Evolutionary conservation across 805 yeast species (phyloP), one percentile per base, ranked within the genome.

Genomic region (Schwanniomyces polymorphus): DNA sequence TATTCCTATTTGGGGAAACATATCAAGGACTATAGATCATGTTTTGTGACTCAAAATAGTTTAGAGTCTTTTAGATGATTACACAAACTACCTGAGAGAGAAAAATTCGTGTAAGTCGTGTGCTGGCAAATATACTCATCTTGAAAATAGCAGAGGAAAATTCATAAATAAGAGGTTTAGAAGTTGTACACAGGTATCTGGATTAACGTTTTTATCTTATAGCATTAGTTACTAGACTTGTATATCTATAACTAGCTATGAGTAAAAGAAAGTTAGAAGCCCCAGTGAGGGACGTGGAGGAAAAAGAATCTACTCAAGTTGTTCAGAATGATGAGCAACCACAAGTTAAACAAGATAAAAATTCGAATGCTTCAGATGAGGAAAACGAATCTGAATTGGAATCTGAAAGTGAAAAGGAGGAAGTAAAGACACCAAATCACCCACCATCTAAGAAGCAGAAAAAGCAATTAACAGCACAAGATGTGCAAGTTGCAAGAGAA

Each of bases 401-500:
- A 10, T 55, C 48, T 11, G 46, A 47, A 14, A 46, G 43, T 44
- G 60, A 52, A 8, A 63, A 55, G 4, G 60, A 49, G 38, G 54
- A 54, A n/a, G 51, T 16, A 42, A 35, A 10, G 38, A 43, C 31
- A 14, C 25, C 14, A 12, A 39, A 14, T 29, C 51, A 54, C 27
- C 55, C 54, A 18, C 65, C 65, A 8, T 60, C 67, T 9, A 72
- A 73, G 52, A 70, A 66, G 46, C 73, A 66, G 35, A 61, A 57
- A 40, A 63, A 65, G 43, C 72, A 74, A 53, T 58, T 82, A 21
- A 71, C 87, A 0, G 84, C 94, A 0, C 91, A 89, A 56, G 97
- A 94, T 48, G 83, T 92, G 40, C 97, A 92, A 58, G 79, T 87
- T 2, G 97, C 97, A 0, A 79, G 96, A 57, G 97, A 91, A 64